Evolutionary conservation across 2,329 filamentous ascomycete genomes (phyloP).

Genomic region (Alternaria triticimaculans): DNA sequence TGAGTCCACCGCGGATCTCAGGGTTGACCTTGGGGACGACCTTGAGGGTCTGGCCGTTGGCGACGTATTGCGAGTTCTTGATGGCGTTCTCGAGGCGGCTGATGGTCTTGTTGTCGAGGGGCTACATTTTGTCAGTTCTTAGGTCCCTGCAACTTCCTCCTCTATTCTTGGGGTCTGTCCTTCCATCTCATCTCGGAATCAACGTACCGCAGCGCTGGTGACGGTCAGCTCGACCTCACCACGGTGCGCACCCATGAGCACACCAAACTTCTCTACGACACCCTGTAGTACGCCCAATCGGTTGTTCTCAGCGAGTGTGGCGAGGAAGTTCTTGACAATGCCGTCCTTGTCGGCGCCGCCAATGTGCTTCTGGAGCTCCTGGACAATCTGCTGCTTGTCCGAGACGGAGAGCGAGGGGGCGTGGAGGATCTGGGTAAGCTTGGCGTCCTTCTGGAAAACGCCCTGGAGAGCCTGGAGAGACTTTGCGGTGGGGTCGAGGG

Average conservation of each 20-base stretch:
- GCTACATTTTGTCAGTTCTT: slow-evolving; percentile 56
- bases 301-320: slow-evolving; percentile 95
- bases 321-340: slow-evolving; percentile 92
- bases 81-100: slow-evolving; percentile 85
- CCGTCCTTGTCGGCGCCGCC: slow-evolving; percentile 72
- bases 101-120: slow-evolving; percentile 87
- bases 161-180: neutral
- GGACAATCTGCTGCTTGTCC: slow-evolving; percentile 87
- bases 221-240: slow-evolving; percentile 95
- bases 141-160: neutral
- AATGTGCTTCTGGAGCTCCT: slow-evolving; percentile 85
- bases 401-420: slow-evolving; percentile 77
- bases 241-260: slow-evolving; percentile 84
- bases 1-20: slow-evolving; percentile 89
- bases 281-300: slow-evolving; percentile 81
- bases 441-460: slow-evolving; percentile 81
- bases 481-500: slow-evolving; percentile 84
- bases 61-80: slow-evolving; percentile 85
- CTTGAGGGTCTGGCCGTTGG: slow-evolving; percentile 96
- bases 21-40: slow-evolving; percentile 94
- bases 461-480: slow-evolving; percentile 74
- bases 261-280: slow-evolving; percentile 84
- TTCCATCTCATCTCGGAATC: neutral
- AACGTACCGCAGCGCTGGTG: slow-evolving; percentile 83
- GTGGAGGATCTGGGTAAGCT: slow-evolving; percentile 76